Evolutionary conservation across 441 rosid genomes (phyloP).

Genomic region (Erodium trifolium): DNA sequence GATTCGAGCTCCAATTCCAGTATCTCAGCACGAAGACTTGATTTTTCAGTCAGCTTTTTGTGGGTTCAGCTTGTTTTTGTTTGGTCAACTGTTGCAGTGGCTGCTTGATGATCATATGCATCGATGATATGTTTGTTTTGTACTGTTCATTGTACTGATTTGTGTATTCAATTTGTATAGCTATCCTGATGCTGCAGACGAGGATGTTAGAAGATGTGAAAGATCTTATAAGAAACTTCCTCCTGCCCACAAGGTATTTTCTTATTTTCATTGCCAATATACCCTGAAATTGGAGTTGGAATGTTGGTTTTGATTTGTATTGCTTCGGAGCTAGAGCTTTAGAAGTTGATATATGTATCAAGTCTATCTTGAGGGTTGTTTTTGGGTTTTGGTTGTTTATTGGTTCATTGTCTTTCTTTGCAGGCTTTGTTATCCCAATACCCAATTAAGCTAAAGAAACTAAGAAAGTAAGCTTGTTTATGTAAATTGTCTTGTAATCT

Average conservation of each 20-base stretch:
- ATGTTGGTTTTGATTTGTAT: neutral
- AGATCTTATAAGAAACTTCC: constrained; percentile 69
- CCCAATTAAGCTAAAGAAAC: constrained; percentile 53
- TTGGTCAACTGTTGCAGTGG: neutral
- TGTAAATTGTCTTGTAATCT: neutral
- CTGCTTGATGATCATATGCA: neutral
- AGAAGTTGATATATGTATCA: neutral
- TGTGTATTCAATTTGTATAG: constrained; percentile 24
- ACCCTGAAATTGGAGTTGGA: neutral
- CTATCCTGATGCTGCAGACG: constrained; percentile 83
- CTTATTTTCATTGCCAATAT: neutral
- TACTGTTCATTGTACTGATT: neutral
- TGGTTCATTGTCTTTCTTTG: constrained; percentile 12
- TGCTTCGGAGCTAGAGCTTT: neutral
- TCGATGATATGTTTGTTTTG: neutral
- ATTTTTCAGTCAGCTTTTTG: neutral
- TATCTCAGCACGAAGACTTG: neutral
- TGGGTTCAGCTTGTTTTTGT: neutral
- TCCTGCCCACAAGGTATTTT: constrained; percentile 57
- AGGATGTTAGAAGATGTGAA: constrained; percentile 77
- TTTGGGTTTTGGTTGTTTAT: constrained; percentile 2
- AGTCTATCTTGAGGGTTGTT: neutral
- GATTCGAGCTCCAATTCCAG: neutral
- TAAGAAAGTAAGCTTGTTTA: constrained; percentile 45
- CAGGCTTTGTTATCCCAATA: constrained; percentile 68